phyloP scores from a whole-genome alignment of 257 asterid genomes.

The Voacanga thouarsii region DNA sequence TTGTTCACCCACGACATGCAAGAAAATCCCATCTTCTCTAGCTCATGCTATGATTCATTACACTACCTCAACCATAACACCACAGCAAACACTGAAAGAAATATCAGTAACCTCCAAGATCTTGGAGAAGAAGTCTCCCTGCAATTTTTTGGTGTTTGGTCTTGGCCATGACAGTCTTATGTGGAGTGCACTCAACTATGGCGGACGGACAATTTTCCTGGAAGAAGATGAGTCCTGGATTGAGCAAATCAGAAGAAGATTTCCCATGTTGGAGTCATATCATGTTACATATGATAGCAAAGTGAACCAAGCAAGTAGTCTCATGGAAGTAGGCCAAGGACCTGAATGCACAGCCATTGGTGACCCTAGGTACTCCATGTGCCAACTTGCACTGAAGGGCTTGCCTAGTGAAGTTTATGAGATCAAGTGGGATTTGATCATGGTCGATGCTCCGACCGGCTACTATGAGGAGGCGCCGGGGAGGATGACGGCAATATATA shows the following conservation, averaged over 20 bases:
- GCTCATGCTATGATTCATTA: slow-evolving; percentile 67
- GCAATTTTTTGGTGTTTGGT: slow-evolving; percentile 82
- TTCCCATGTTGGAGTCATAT: slow-evolving; percentile 68
- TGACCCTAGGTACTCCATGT: slow-evolving; percentile 67
- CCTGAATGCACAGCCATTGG: slow-evolving; percentile 59
- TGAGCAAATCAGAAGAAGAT: slow-evolving; percentile 54
- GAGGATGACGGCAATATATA: slow-evolving; percentile 80
- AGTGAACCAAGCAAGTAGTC: slow-evolving; percentile 54
- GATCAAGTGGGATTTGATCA: slow-evolving; percentile 72
- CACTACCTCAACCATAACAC: slow-evolving; percentile 69
- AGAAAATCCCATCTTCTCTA: slow-evolving; percentile 59
- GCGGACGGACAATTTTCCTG: slow-evolving; percentile 70
- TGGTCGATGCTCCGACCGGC: slow-evolving; percentile 94
- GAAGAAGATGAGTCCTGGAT: slow-evolving; percentile 86
- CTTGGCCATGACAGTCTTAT: slow-evolving; percentile 88
- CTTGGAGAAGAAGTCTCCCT: slow-evolving; percentile 56
- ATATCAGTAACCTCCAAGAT: slow-evolving; percentile 56
- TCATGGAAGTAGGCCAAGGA: slow-evolving; percentile 64
- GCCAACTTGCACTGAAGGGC: slow-evolving; percentile 70
- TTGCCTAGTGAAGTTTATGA: slow-evolving; percentile 60
- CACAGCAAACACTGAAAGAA: slow-evolving; percentile 79
- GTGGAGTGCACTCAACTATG: slow-evolving; percentile 87
- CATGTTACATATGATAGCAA: slow-evolving; percentile 62
- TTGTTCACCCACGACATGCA: slow-evolving; percentile 37
- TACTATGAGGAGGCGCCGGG: slow-evolving; percentile 88